Percentiles rank a stretch among this genome's conserved stretches.
Conservation (phyloP, 139 green algal species). For the Diplosphaera chodatii region DNA sequence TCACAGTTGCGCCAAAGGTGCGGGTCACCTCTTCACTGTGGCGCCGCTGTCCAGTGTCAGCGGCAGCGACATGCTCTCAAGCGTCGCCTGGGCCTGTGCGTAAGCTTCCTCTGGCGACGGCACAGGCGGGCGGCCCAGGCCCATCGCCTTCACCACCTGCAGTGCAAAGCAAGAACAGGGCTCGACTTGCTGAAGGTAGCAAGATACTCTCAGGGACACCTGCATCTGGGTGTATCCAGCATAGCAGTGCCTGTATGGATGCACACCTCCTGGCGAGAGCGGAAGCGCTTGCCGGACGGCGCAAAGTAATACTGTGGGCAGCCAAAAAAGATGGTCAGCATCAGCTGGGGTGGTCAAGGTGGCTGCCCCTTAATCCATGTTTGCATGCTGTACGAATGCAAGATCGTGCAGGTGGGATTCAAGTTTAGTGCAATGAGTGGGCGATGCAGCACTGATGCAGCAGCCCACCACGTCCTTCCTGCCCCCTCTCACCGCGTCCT, state of each 20-base stretch:
- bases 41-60: slow-evolving; percentile 7
- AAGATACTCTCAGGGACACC: too few relatives aligned
- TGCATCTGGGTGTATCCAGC: too few relatives aligned
- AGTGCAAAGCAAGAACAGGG: too few relatives aligned
- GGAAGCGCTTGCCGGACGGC: slow-evolving; percentile 36
- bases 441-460: neutral
- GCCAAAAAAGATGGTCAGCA: neutral
- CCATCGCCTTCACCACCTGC: neutral
- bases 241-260: neutral
- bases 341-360: too few relatives aligned
- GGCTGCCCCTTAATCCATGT: too few relatives aligned
- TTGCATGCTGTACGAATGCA: too few relatives aligned
- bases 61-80: neutral
- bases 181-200: too few relatives aligned
- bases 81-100: neutral
- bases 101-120: neutral
- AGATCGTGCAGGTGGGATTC: neutral
- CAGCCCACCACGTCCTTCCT: slow-evolving; percentile 3
- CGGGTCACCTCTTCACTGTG: slow-evolving; percentile 8
- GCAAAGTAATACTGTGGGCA: slow-evolving; percentile 45
- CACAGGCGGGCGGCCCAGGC: neutral
- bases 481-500: slow-evolving; percentile 29
- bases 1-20: too few relatives aligned
- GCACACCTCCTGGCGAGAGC: slow-evolving; percentile 42
- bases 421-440: too few relatives aligned